Base-by-base conservation (phyloP, 768 basidiomycete species). In the Macrolepiota albuminosa region DNA sequence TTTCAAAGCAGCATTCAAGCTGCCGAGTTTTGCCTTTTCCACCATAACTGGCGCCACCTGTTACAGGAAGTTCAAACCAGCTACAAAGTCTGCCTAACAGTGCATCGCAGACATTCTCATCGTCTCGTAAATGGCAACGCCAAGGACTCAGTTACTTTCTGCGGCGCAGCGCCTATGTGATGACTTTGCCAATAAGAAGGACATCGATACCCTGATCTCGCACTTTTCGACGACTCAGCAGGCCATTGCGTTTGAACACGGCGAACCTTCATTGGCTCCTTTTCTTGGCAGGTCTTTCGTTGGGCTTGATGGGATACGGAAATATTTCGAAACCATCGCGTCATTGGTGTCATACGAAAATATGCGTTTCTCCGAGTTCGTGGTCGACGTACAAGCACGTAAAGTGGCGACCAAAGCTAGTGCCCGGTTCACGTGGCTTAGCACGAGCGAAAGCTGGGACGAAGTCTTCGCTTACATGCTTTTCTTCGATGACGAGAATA, bases 391-490 rank as follows among this genome's bases (percentile, higher is more conserved):
- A 6, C 78, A 81, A 52, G 73, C 69, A 43, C 69, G 74, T 45
- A 82, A 78, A 68, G 85, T 83, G n/a, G 79, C 76, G 18, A 76
- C 81, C 57, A 83, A 78, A 66, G 87, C 85, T 6, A 69, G 60
- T 54, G 85, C 81, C 11, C 74, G 59, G 24, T 88, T 87, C 69
- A 83, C 78, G 2, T 87, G 87, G 86, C 68, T 66, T 58, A 71
- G 74, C 61, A 83, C 82, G 5, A 65, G 68, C 47, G 74, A 86
- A 67, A 76, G 75, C 51, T 88, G 87, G 86, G 71, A 83, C 31
- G 87, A 88, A 73, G 77, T 74, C 16, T 88, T 88, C 64, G 71
- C 75, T 9, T 87, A 87, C 64, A 74, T 80, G 18, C 69, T 88
- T 61, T 83, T 83, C 67, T 87, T 87, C 66, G 85, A 86, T 57